Conservation (phyloP, 257 asterid species). For the Solanum gandarillasii region DNA sequence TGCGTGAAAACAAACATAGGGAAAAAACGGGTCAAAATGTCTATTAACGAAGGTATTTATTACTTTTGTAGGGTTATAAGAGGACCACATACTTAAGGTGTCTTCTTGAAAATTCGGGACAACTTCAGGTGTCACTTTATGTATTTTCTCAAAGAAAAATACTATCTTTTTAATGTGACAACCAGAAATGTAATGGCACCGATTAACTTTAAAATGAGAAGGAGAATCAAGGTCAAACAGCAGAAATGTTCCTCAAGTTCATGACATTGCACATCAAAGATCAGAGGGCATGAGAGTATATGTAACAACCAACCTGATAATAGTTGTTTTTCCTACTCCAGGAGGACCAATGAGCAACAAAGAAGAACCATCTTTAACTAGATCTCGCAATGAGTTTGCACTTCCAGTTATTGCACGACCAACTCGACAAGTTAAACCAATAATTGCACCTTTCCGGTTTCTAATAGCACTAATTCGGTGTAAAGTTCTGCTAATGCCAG, state of each 20-base stretch:
- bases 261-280: not conserved
- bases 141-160: not conserved
- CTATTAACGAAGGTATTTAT: not conserved
- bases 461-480: slow-evolving; percentile 90
- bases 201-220: not conserved
- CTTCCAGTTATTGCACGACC: slow-evolving; percentile 92
- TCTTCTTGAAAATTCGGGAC: not conserved
- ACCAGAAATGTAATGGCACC: not conserved
- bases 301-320: slow-evolving; percentile 55
- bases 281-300: not conserved
- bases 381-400: slow-evolving; percentile 72
- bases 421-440: slow-evolving; percentile 93
- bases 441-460: slow-evolving; percentile 72
- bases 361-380: slow-evolving; percentile 72
- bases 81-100: not conserved
- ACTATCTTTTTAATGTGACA: not conserved
- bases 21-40: not conserved
- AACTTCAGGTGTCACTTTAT: not conserved
- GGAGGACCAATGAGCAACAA: slow-evolving; percentile 91
- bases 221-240: not conserved
- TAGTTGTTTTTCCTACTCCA: slow-evolving; percentile 95
- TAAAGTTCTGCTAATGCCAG: slow-evolving; percentile 91
- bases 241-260: not conserved
- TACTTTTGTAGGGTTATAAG: not conserved
- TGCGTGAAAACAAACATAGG: not conserved